Conservation (phyloP, 179 eudicot genomes). For the Silene coronaria region DNA sequence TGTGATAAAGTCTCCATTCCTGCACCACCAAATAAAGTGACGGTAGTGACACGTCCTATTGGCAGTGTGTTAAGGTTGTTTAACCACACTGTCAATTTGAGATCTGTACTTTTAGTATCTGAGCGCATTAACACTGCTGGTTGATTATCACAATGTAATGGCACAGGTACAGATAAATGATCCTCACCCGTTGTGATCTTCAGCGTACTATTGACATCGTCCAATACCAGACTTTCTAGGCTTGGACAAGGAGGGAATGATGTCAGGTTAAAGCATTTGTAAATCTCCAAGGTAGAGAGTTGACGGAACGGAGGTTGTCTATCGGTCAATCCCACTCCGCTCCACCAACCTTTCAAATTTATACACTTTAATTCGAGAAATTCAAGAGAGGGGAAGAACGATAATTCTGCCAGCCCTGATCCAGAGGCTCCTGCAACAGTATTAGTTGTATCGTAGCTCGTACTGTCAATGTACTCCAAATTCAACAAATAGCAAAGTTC, state of each 20-base stretch:
- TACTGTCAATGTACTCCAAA: conserved; percentile 6
- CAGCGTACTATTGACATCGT: not conserved
- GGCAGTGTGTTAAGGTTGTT: conserved; percentile 9
- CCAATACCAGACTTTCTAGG: conserved; percentile 2
- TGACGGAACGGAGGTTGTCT: not conserved
- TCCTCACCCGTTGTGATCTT: not conserved
- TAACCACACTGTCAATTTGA: not conserved
- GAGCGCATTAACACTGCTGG: not conserved
- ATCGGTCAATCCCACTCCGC: not conserved
- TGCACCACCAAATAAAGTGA: not conserved
- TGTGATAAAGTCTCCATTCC: not conserved
- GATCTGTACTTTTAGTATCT: not conserved
- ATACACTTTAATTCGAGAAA: not conserved
- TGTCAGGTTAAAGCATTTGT: not conserved
- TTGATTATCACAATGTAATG: not conserved
- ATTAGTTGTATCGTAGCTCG: not conserved
- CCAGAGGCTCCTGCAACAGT: not conserved
- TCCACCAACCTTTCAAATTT: conserved; percentile 1
- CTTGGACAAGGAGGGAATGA: conserved; percentile 14
- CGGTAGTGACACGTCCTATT: not conserved
- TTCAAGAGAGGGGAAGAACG: conserved; percentile 15
- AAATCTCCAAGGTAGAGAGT: not conserved
- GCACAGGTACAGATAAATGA: not conserved
- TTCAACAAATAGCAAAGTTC: not conserved
- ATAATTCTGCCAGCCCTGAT: not conserved